Conservation (phyloP, 106 monocot genomes). For the Narthecium ossifragum region DNA sequence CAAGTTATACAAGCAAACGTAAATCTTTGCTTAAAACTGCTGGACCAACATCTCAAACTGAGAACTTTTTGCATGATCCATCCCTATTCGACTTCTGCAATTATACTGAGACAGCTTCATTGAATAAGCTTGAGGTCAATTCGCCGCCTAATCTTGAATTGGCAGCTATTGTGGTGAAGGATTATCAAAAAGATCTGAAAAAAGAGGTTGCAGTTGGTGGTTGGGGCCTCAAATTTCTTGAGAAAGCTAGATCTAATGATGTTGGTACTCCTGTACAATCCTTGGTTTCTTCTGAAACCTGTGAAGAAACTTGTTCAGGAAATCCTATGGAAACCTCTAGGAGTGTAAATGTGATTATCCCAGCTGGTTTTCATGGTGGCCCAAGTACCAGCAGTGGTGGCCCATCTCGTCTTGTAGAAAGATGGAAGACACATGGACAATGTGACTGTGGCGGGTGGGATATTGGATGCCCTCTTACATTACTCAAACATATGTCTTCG, state of each 20-base stretch:
- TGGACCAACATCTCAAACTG: conserved; percentile 1
- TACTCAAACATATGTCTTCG: conserved; percentile 24
- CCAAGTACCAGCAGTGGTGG: conserved; percentile 18
- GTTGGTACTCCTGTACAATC: too few species aligned
- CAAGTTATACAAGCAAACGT: conserved; percentile 18
- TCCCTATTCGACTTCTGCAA: background rate
- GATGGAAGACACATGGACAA: conserved; percentile 69
- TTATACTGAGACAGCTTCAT: background rate
- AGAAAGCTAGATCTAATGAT: background rate
- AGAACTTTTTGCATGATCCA: background rate
- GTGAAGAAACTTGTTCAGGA: too few species aligned
- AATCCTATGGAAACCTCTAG: background rate
- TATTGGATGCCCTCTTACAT: conserved; percentile 72
- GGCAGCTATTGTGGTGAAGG: background rate
- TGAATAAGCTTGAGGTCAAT: background rate
- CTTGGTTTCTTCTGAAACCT: background rate
- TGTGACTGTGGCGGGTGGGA: conserved; percentile 98
- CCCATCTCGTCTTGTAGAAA: conserved; percentile 60
- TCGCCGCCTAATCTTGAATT: background rate
- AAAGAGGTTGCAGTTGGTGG: background rate
- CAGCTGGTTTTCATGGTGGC: conserved; percentile 66
- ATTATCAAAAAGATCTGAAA: background rate
- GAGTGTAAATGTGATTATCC: conserved; percentile 4
- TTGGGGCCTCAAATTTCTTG: background rate
- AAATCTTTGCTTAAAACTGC: conserved; percentile 12